Conservation (phyloP, 129 eudicot genomes). For the Arctium lappa region DNA sequence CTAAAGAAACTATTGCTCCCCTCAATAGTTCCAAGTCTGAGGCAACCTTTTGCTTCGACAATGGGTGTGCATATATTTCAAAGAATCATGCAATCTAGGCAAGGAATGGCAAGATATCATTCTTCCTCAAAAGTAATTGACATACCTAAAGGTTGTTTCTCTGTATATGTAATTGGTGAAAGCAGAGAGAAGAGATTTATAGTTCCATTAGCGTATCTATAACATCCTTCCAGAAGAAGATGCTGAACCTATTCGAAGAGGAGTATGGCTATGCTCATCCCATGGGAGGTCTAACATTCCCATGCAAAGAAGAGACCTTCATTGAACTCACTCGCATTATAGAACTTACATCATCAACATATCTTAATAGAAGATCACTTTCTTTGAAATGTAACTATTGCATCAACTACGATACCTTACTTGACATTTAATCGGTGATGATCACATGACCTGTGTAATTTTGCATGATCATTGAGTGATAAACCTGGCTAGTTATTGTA, state of each 20-base stretch:
- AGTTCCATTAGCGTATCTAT: slow-evolving; percentile 14
- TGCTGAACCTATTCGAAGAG: background rate
- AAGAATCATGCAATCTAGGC: background rate
- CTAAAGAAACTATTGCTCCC: too few species aligned
- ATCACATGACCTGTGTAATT: too few species aligned
- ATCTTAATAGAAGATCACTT: background rate
- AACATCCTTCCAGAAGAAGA: background rate
- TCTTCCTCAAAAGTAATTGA: background rate
- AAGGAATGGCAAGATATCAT: background rate
- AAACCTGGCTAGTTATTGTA: too few species aligned
- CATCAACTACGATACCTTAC: too few species aligned
- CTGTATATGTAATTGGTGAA: slow-evolving; percentile 19
- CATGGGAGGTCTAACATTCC: slow-evolving; percentile 8
- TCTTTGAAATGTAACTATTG: background rate
- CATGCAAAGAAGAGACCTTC: slow-evolving; percentile 24
- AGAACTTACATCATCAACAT: background rate
- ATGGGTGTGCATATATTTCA: slow-evolving; percentile 5
- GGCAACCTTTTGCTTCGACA: background rate
- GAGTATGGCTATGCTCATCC: background rate
- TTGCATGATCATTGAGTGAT: too few species aligned
- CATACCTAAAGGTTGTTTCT: slow-evolving; percentile 2
- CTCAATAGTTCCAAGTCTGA: too few species aligned
- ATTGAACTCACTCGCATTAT: slow-evolving; percentile 9
- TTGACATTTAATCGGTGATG: too few species aligned
- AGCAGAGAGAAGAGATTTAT: slow-evolving; percentile 14